A percentile compares a stretch with the other conserved stretches of the same genome.
Evolutionary conservation across 108 stramenopile genomes (phyloP).

Genomic region (Pseudonitzschia multiseries): DNA sequence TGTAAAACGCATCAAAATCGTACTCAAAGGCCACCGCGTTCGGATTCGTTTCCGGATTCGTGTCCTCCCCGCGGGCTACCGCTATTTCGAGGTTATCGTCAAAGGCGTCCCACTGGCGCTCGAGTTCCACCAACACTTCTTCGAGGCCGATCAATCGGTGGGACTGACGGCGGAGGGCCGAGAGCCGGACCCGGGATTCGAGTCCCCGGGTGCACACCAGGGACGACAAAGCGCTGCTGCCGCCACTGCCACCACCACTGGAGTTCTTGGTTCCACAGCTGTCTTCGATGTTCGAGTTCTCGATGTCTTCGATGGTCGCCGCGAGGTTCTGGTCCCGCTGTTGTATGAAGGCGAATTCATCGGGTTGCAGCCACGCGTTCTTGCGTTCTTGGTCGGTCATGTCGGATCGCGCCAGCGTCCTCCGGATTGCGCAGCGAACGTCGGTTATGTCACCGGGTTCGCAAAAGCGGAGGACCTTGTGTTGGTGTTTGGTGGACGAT

Average conservation of each 20-base stretch:
- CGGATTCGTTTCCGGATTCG: background rate
- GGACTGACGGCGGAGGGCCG: background rate
- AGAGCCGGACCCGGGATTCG: background rate
- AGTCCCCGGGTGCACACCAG: background rate
- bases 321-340: background rate
- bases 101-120: background rate
- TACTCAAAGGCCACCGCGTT: background rate
- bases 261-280: background rate
- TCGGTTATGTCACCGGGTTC: background rate
- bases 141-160: background rate
- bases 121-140: background rate
- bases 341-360: background rate
- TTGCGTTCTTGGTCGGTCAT: background rate
- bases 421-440: background rate
- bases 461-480: background rate
- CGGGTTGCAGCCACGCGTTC: background rate
- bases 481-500: background rate
- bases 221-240: too few species aligned
- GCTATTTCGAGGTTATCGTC: background rate
- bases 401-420: background rate
- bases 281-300: background rate
- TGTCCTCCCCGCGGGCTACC: background rate
- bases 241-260: too few species aligned
- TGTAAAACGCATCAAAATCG: background rate
- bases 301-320: background rate